These are phyloP conservation scores for Musa balbisiana DNA, from an alignment of 202 grass and related monocot species.

Conservation along the genomic window DNA sequence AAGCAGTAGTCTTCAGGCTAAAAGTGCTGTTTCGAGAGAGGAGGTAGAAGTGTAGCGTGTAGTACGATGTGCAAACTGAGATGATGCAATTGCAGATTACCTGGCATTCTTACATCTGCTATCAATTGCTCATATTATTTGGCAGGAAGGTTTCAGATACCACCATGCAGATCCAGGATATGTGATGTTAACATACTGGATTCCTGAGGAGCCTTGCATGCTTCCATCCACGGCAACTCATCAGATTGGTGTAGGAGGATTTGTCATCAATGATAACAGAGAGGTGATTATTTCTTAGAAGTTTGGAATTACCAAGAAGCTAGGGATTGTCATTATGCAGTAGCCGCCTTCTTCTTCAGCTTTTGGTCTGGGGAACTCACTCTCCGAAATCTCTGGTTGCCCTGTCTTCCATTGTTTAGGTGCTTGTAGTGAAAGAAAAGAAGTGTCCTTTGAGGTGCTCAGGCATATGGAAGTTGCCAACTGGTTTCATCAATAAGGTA, in stretches of 20 bases:
- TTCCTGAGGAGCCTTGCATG: slow-evolving; percentile 43
- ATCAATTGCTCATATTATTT: slow-evolving; percentile 6
- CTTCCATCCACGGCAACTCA: slow-evolving; percentile 57
- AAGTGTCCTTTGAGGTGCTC: slow-evolving; percentile 53
- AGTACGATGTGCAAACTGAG: no score
- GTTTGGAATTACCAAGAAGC: neutral
- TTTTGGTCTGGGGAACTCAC: no score
- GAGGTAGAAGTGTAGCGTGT: no score
- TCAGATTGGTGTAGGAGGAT: slow-evolving; percentile 63
- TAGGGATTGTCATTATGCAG: neutral
- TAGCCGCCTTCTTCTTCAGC: neutral
- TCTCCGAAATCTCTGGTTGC: neutral
- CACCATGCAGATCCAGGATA: slow-evolving; percentile 64
- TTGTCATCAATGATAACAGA: slow-evolving; percentile 48
- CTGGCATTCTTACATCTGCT: neutral
- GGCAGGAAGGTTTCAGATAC: slow-evolving; percentile 49
- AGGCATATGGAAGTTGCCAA: slow-evolving; percentile 69
- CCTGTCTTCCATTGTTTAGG: slow-evolving; percentile 23
- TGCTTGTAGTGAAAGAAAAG: slow-evolving; percentile 69
- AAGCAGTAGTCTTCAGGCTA: no score
- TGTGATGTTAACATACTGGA: slow-evolving; percentile 57
- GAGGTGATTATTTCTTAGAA: slow-evolving; percentile 32
- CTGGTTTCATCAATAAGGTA: slow-evolving; percentile 55
- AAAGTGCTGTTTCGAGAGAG: no score
- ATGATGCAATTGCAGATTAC: no score